Percentiles rank a stretch among this genome's conserved stretches.
These are phyloP conservation scores for Trichoderma sp. DNA, from an alignment of 2,329 filamentous ascomycete genomes.

Conservation along the genomic window DNA sequence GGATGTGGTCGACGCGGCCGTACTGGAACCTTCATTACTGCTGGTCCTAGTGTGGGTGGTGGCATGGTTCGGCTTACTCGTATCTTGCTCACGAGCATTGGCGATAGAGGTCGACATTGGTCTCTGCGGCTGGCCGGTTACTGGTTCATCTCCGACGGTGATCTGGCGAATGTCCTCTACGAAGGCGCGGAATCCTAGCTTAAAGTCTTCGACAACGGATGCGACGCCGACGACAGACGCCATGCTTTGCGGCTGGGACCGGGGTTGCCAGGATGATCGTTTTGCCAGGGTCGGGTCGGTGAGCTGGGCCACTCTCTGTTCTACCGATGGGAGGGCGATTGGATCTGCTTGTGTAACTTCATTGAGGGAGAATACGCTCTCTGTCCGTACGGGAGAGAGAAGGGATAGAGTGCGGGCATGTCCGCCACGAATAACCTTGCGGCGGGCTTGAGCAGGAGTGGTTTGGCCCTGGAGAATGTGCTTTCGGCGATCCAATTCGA, in stretches of 20 bases:
- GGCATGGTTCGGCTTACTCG: slow-evolving; percentile 31
- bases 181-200: slow-evolving; percentile 88
- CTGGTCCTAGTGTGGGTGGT: slow-evolving; percentile 45
- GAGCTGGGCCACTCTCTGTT: slow-evolving; percentile 38
- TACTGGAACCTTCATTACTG: slow-evolving; percentile 44
- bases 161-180: slow-evolving; percentile 94
- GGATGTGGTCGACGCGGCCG: slow-evolving; percentile 35
- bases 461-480: slow-evolving; percentile 58
- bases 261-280: slow-evolving; percentile 62
- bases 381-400: slow-evolving; percentile 66
- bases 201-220: slow-evolving; percentile 86
- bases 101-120: slow-evolving; percentile 36
- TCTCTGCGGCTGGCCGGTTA: slow-evolving; percentile 51
- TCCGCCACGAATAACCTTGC: slow-evolving; percentile 69
- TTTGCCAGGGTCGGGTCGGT: slow-evolving; percentile 49
- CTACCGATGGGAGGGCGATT: slow-evolving; percentile 31
- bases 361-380: slow-evolving; percentile 45
- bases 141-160: slow-evolving; percentile 90
- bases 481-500: slow-evolving; percentile 74
- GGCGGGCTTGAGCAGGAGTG: slow-evolving; percentile 45
- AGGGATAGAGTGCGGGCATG: slow-evolving; percentile 72
- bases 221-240: slow-evolving; percentile 51
- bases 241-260: slow-evolving; percentile 46
- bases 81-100: slow-evolving; percentile 25
- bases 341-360: slow-evolving; percentile 40